phyloP scores from a whole-genome alignment of 1,284 basidiomycete genomes.

The Amylostereum areolatum region DNA sequence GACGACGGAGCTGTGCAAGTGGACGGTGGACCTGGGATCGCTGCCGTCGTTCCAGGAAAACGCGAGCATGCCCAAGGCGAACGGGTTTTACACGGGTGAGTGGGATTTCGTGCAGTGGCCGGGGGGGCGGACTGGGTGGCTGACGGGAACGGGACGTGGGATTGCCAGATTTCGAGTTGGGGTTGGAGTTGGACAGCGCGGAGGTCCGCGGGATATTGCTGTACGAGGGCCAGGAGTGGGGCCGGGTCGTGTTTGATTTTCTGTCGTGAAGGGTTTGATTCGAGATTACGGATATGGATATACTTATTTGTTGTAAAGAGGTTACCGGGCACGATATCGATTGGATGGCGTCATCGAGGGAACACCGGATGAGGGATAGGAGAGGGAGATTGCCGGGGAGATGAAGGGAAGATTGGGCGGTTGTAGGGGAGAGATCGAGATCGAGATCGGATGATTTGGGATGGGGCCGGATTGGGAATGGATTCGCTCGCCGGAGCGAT shows the following conservation, averaged over 20 bases:
- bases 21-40: conserved; percentile 75
- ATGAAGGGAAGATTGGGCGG: too few relatives aligned
- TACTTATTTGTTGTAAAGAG: too few relatives aligned
- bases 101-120: conserved; percentile 3
- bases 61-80: conserved; percentile 41
- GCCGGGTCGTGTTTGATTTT: conserved; percentile 46
- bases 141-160: background rate
- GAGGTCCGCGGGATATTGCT: conserved; percentile 76
- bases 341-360: too few relatives aligned
- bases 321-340: too few relatives aligned
- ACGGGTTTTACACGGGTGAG: conserved; percentile 75
- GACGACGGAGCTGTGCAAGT: conserved; percentile 72
- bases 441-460: too few relatives aligned
- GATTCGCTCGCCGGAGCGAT: too few relatives aligned
- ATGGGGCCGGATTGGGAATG: too few relatives aligned
- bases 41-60: conserved; percentile 72
- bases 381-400: too few relatives aligned
- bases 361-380: too few relatives aligned
- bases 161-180: conserved; percentile 70
- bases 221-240: conserved; percentile 70
- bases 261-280: conserved; percentile 16
- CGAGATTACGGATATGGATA: too few relatives aligned
- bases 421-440: too few relatives aligned
- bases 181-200: conserved; percentile 72
- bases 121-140: background rate